These are phyloP conservation scores for Primulina tabacum DNA, from an alignment of 257 asterid genomes.

Conservation along the genomic window DNA sequence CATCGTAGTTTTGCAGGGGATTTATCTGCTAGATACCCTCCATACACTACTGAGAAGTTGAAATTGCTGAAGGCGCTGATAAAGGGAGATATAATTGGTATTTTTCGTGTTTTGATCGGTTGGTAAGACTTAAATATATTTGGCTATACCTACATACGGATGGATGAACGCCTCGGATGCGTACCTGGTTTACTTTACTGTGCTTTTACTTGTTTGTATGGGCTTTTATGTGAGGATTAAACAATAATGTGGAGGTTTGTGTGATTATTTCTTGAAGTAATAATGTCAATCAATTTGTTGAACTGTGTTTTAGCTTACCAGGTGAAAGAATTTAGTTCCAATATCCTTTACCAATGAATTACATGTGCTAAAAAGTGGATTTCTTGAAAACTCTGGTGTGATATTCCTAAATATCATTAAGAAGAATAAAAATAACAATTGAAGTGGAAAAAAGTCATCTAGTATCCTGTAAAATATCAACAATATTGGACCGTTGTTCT, in stretches of 20 bases:
- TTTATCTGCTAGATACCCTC: slow-evolving; percentile 76
- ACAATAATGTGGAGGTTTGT: slow-evolving; percentile 20
- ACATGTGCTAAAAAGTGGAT: neutral
- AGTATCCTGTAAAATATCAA: slow-evolving; percentile 38
- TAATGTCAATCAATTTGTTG: slow-evolving; percentile 2
- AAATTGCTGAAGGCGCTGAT: slow-evolving; percentile 57
- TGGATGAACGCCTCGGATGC: slow-evolving; percentile 6
- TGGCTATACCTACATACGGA: slow-evolving; percentile 12
- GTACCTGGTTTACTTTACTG: neutral
- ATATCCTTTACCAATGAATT: neutral
- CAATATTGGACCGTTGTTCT: slow-evolving; percentile 45
- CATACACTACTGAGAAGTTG: slow-evolving; percentile 61
- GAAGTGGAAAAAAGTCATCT: slow-evolving; percentile 26
- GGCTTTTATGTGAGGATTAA: slow-evolving; percentile 7
- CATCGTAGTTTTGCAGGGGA: slow-evolving; percentile 66
- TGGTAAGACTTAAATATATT: slow-evolving; percentile 32
- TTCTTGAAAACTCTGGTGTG: neutral
- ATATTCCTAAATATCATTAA: slow-evolving; percentile 10
- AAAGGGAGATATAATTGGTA: slow-evolving; percentile 49
- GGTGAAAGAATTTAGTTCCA: neutral
- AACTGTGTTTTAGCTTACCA: neutral
- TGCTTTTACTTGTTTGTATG: neutral
- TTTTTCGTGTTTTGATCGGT: slow-evolving; percentile 68
- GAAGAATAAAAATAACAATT: too few relatives aligned
- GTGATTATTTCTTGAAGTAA: neutral